Evolutionary conservation across 176 grass and related monocot genomes (phyloP), one percentile per base, ranked within the genome.

Genomic region (Carex kokanica): DNA sequence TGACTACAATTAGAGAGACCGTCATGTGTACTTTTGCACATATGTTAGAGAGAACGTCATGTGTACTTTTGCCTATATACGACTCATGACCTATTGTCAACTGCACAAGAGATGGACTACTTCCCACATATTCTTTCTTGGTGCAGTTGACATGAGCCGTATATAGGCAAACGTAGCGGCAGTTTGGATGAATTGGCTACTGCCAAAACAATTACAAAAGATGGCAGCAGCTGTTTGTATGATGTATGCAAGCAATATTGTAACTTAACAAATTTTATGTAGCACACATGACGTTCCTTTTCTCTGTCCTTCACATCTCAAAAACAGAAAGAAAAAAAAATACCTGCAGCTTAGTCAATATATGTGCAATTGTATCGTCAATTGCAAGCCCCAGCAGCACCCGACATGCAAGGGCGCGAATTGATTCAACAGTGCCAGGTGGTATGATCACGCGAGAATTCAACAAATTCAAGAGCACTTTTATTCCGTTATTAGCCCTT

Each of bases 271-370:
- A 71, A 74, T 83, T 25, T 69, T 24, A 14, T 71, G 36, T 43
- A 45, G 0, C 6, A 71, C 34, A 71, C 17, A n/a, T 34, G 3
- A 59, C 14, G 16, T n/a, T 34, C 32, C 6, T 34, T 66, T 10
- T 6, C 14, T 34, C 15, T 36, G 32, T 43, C 41, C 67, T 71
- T 43, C 36, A 43, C 36, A 71, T 71, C 17, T 17, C 38, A 36
- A 71, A 41, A 72, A 75, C 65, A 74, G 6, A 74, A 61, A 52
- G 3, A n/a, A n/a, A n/a, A 32, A 51, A 56, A 27, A 5, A 32
- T 92, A 95, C 96, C 91, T 99, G 96, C 61, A 99, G 91, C 80
- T 95, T 99, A 68, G 93, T 95, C 57, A 99, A 41, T 90, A 99
- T 99, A 88, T 99, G 96, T 78, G 96, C 93, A 70, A 99, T 99